These are phyloP conservation scores for Penicillium steckii DNA, from an alignment of 495 filamentous ascomycete genomes.

Conservation along the genomic window DNA sequence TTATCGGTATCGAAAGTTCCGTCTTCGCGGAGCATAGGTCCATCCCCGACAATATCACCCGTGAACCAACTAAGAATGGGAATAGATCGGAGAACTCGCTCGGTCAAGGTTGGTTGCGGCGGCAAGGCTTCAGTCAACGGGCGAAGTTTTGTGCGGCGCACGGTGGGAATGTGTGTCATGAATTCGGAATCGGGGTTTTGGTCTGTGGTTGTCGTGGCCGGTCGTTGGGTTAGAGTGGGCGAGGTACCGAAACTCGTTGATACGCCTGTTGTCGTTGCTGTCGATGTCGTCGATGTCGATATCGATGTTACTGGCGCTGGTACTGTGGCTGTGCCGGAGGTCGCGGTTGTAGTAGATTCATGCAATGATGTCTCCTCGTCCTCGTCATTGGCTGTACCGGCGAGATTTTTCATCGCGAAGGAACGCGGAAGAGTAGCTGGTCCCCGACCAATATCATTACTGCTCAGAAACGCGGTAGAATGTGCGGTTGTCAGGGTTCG, in stretches of 20 bases:
- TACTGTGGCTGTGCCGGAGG: constrained; percentile 57
- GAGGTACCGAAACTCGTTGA: constrained; percentile 43
- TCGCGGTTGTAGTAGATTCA: constrained; percentile 47
- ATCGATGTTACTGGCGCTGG: constrained; percentile 32
- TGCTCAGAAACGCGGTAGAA: constrained; percentile 39
- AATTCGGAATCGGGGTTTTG: constrained; percentile 43
- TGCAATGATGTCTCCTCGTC: constrained; percentile 31
- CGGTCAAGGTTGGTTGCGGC: constrained; percentile 57
- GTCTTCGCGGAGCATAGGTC: constrained; percentile 71
- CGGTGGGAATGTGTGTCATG: constrained; percentile 51
- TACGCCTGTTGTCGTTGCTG: constrained; percentile 32
- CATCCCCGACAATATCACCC: constrained; percentile 76
- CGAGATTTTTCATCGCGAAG: constrained; percentile 43
- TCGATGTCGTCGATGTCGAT: constrained; percentile 40
- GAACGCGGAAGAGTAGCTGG: constrained; percentile 44
- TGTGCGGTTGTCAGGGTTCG: constrained; percentile 39
- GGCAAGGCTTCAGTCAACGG: constrained; percentile 59
- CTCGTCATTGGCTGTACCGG: constrained; percentile 24
- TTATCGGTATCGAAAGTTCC: constrained; percentile 76
- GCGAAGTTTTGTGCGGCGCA: constrained; percentile 52
- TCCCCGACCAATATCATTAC: constrained; percentile 20
- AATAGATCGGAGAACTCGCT: constrained; percentile 60
- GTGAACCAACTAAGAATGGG: constrained; percentile 69
- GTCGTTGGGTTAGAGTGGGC: constrained; percentile 35
- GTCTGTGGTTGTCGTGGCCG: constrained; percentile 21